Evolutionary conservation across 2,329 filamentous ascomycete genomes (phyloP), one percentile per base, ranked within the genome.

Genomic region (Geosmithia putterillii): DNA sequence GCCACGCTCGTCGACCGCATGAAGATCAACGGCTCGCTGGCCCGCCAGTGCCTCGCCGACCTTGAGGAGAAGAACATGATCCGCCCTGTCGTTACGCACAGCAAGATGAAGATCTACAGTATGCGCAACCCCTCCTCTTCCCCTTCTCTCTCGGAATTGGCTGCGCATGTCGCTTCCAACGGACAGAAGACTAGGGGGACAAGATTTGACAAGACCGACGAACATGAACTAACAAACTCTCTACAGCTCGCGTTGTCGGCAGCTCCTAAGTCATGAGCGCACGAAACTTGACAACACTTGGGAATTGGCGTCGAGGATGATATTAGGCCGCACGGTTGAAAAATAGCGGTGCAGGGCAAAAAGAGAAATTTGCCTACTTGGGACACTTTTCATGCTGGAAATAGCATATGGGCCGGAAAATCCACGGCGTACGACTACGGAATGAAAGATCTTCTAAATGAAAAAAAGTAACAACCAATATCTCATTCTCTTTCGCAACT

Each of bases 11-110:
- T 98, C 80, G 92, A 98, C 74, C 83, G 92, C 72, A 81, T 98
- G 71, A 98, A 98, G 88, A 94, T 98, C 79, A 98, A 98, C 78
- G 94, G 92, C 65, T 95, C 87, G 59, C 76, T 98, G 64, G 92
- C 92, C 57, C 83, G 92, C 64, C 75, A 79, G 73, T 90, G 86
- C 70, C 76, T 96, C 56, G 75, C 75, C 65, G 90, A 96, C 65
- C 79, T 96, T 59, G 90, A 96, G 83, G 87, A 94, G 79, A 92
- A 89, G 81, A 92, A 90, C 60, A 79, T 87, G 71, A 98, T 98
- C 77, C 95, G 92, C 83, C 90, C 94, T 72, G 79, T 98, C 60
- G 87, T 96, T 56, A 80, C 79, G 57, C 94, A 98, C 81, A 90
- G 83, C 76, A 92, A 89, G 78, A 83, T 95, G 80, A 86, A 83